These are phyloP conservation scores for Tricholomella constricta DNA, from an alignment of 768 basidiomycete genomes.

Conservation along the genomic window DNA sequence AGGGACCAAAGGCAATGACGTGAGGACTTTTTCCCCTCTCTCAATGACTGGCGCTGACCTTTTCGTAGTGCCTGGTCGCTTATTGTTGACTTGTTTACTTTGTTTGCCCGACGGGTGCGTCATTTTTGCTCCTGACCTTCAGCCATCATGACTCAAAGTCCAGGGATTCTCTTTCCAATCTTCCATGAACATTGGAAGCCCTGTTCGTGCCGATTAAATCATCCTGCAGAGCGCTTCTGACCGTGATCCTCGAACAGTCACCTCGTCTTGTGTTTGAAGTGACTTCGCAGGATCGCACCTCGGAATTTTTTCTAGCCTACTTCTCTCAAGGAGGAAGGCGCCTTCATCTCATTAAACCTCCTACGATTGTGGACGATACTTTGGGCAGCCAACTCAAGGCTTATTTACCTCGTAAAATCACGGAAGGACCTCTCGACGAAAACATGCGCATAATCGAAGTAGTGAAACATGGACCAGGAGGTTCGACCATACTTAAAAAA, in stretches of 20 bases:
- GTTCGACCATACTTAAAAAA: slow-evolving; percentile 13
- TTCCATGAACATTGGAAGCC: slow-evolving; percentile 54
- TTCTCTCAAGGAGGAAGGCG: slow-evolving; percentile 63
- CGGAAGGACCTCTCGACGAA: slow-evolving; percentile 47
- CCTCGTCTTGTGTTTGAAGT: slow-evolving; percentile 72
- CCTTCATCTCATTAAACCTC: slow-evolving; percentile 50
- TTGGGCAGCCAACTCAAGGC: slow-evolving; percentile 41
- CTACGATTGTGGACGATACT: slow-evolving; percentile 41
- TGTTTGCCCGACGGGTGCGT: slow-evolving; percentile 61
- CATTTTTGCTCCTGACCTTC: slow-evolving; percentile 4
- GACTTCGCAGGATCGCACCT: slow-evolving; percentile 44
- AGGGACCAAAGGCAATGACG: slow-evolving; percentile 55
- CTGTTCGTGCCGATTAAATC: slow-evolving; percentile 37
- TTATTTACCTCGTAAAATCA: slow-evolving; percentile 36
- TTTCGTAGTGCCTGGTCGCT: slow-evolving; percentile 56
- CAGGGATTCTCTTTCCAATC: slow-evolving; percentile 77
- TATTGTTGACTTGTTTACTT: slow-evolving; percentile 58
- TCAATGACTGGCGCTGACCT: slow-evolving; percentile 5
- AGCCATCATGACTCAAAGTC: neutral
- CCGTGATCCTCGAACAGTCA: slow-evolving; percentile 27
- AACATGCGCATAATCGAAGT: slow-evolving; percentile 58
- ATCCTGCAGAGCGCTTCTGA: slow-evolving; percentile 5
- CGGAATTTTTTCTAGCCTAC: slow-evolving; percentile 66
- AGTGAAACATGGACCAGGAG: slow-evolving; percentile 42
- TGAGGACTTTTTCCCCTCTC: slow-evolving; percentile 29